phyloP scores from a whole-genome alignment of 345 rosid species.

The Hibiscus syriacus region DNA sequence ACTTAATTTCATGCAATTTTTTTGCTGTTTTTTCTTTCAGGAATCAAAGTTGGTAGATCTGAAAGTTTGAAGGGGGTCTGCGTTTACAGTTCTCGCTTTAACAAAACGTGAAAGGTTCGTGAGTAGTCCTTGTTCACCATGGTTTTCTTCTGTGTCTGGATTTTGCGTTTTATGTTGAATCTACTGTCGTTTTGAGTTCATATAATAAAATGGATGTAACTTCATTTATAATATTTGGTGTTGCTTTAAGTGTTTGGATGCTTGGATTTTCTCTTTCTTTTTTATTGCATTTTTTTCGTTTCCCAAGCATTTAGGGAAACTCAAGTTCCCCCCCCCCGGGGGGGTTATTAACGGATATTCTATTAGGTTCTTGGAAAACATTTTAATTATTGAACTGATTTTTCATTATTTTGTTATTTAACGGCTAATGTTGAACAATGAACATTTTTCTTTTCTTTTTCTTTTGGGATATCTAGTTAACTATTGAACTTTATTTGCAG shows the following conservation, averaged over 20 bases:
- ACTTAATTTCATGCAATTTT: background rate
- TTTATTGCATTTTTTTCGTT: constrained; percentile 14
- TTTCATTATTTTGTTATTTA: background rate
- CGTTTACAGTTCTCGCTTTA: background rate
- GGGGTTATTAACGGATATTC: constrained; percentile 14
- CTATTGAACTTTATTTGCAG: background rate
- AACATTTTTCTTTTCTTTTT: no score
- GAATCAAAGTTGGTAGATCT: constrained; percentile 40
- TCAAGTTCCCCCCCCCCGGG: no score
- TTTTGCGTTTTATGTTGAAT: constrained; percentile 9
- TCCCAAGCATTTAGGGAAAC: constrained; percentile 9
- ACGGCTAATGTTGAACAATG: no score
- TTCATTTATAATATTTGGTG: background rate
- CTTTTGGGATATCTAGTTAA: background rate
- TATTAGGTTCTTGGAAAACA: constrained; percentile 15
- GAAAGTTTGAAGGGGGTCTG: constrained; percentile 24
- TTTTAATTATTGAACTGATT: background rate
- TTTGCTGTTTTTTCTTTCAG: constrained; percentile 8
- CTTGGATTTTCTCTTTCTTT: background rate
- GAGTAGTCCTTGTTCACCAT: constrained; percentile 2
- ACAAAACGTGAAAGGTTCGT: constrained; percentile 8
- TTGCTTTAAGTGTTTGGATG: constrained; percentile 7
- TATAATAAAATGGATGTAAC: background rate
- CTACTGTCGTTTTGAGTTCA: constrained; percentile 17
- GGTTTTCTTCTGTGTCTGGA: background rate